phyloP scores from a whole-genome alignment of 2,329 filamentous ascomycete genomes.

The Bipolaris zeicola region DNA sequence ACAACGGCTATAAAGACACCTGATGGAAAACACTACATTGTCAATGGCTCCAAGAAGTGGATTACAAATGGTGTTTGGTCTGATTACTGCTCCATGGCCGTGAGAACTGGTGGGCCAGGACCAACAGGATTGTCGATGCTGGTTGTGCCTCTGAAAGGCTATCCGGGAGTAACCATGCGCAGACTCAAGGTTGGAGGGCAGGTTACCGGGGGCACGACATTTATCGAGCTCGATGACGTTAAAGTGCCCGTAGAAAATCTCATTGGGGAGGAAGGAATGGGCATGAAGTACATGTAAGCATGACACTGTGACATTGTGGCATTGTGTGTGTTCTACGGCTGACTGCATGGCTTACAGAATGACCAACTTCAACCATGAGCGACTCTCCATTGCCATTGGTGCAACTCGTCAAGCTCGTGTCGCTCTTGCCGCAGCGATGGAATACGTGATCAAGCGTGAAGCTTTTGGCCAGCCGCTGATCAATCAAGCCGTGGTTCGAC shows the following conservation, averaged over 20 bases:
- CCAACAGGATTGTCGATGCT: conserved; percentile 68
- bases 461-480: conserved; percentile 72
- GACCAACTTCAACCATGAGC: conserved; percentile 82
- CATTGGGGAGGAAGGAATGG: conserved; percentile 70
- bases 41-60: conserved; percentile 83
- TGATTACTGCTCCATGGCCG: conserved; percentile 72
- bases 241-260: conserved; percentile 72
- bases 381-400: conserved; percentile 68
- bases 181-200: conserved; percentile 70
- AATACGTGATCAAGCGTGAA: conserved; percentile 68
- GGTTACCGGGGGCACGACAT: conserved; percentile 70
- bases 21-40: conserved; percentile 70
- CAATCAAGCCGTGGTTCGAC: conserved; percentile 75
- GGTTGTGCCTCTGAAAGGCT: conserved; percentile 70
- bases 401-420: conserved; percentile 67
- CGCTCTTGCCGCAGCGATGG: conserved; percentile 64
- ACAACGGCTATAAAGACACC: conserved; percentile 68
- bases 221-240: conserved; percentile 77
- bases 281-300: conserved; percentile 68
- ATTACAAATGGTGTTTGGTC: conserved; percentile 65
- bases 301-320: background rate
- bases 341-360: conserved; percentile 48
- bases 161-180: conserved; percentile 71
- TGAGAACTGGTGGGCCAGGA: conserved; percentile 71
- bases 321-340: background rate